Conservation (phyloP, 1,139 yeast genomes). For the Hemisphaericaspora lyxosophila region DNA sequence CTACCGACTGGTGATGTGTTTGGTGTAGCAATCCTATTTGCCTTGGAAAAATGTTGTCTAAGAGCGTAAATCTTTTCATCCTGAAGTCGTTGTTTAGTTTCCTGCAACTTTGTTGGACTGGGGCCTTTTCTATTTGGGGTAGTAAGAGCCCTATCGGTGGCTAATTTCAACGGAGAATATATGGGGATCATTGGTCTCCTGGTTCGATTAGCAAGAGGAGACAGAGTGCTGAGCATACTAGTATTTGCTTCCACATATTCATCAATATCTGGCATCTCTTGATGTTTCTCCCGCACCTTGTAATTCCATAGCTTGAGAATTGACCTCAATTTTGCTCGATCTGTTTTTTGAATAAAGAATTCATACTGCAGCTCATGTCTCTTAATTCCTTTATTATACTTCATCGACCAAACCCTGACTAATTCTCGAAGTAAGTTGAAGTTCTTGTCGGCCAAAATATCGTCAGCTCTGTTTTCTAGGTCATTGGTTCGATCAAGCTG, state of each 20-base stretch:
- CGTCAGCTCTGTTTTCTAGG: constrained; percentile 31
- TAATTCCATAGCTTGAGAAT: constrained; percentile 41
- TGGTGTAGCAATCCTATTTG: constrained; percentile 18
- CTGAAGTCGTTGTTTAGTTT: constrained; percentile 37
- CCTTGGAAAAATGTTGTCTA: constrained; percentile 34
- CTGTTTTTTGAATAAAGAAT: constrained; percentile 36
- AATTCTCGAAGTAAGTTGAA: constrained; percentile 24
- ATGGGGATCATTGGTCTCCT: constrained; percentile 5
- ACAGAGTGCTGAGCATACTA: constrained; percentile 28
- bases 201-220: constrained; percentile 37
- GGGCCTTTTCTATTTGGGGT: constrained; percentile 27
- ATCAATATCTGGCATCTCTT: constrained; percentile 14
- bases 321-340: constrained; percentile 25
- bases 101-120: constrained; percentile 43
- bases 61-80: constrained; percentile 37
- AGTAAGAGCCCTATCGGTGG: constrained; percentile 17
- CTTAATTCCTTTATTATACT: constrained; percentile 30
- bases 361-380: constrained; percentile 40
- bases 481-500: constrained; percentile 24
- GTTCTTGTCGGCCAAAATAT: constrained; percentile 28
- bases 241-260: constrained; percentile 15
- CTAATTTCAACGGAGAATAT: constrained; percentile 3
- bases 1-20: constrained; percentile 7
- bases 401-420: constrained; percentile 42
- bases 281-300: constrained; percentile 17